Conservation (phyloP, 306 rosid species). For the Ammopiptanthus mongolicus region DNA sequence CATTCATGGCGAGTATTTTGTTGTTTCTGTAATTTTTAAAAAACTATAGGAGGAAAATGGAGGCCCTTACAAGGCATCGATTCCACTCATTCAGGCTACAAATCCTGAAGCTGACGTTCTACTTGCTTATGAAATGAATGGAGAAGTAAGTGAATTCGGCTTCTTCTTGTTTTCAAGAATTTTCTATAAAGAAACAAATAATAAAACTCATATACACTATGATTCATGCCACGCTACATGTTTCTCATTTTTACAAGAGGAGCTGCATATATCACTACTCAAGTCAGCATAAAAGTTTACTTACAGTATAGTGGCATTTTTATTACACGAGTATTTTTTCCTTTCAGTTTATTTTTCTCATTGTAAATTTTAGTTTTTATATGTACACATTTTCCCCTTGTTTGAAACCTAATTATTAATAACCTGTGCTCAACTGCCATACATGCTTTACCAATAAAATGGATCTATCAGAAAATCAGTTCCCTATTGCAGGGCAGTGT, state of each 20-base stretch:
- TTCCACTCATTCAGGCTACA: conserved; percentile 87
- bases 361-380: neutral
- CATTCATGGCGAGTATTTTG: neutral
- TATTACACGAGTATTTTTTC: neutral
- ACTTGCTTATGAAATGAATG: conserved; percentile 98
- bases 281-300: neutral
- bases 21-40: conserved; percentile 15
- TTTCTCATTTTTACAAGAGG: too few relatives aligned
- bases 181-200: neutral
- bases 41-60: conserved; percentile 82
- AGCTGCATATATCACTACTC: neutral
- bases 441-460: neutral
- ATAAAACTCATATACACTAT: neutral
- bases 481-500: too few relatives aligned
- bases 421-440: neutral
- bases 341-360: neutral
- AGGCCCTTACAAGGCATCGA: conserved; percentile 96
- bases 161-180: neutral
- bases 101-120: conserved; percentile 89
- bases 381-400: neutral
- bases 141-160: conserved; percentile 54
- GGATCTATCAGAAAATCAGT: neutral
- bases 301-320: too few relatives aligned
- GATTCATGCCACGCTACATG: neutral
- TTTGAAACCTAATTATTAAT: neutral